Percentiles rank a stretch among this genome's conserved stretches.
phyloP scores from a whole-genome alignment of 2,329 filamentous ascomycete genomes.

The Ascocoryne sarcoides region DNA sequence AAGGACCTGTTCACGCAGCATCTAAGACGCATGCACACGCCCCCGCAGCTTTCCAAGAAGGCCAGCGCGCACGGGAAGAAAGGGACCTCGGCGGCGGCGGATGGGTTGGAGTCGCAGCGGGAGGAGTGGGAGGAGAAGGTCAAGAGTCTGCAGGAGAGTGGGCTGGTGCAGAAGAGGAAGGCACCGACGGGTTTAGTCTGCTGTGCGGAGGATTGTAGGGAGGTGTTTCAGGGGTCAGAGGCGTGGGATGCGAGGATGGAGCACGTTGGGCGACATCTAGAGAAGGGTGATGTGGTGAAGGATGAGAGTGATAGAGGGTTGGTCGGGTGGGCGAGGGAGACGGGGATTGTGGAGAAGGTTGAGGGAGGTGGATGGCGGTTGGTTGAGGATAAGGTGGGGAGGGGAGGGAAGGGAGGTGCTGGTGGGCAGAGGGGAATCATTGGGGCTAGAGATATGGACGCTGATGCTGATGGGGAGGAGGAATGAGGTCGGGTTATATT shows the following conservation, averaged over 20 bases:
- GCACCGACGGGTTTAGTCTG: conserved; percentile 55
- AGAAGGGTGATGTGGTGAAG: conserved; percentile 36
- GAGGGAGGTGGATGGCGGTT: background rate
- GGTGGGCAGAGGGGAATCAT: background rate
- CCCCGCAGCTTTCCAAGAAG: conserved; percentile 33
- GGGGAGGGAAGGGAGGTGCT: background rate
- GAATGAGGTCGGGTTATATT: no score
- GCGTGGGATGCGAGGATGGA: conserved; percentile 82
- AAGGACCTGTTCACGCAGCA: conserved; percentile 91
- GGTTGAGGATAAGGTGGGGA: background rate
- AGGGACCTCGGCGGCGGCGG: background rate
- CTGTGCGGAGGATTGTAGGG: conserved; percentile 50
- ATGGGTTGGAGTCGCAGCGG: conserved; percentile 25
- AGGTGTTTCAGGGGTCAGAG: conserved; percentile 48
- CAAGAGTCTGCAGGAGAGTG: conserved; percentile 46
- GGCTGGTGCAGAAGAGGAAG: conserved; percentile 50
- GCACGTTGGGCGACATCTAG: conserved; percentile 75
- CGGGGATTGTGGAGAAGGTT: conserved; percentile 3
- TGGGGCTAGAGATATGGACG: background rate
- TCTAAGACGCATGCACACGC: conserved; percentile 73
- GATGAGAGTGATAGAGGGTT: conserved; percentile 13
- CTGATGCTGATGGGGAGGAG: no score
- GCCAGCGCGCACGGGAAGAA: background rate
- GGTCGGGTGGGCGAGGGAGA: conserved; percentile 8
- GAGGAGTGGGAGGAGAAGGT: conserved; percentile 45